Percentiles rank a stretch among this genome's conserved stretches.
Evolutionary conservation across 352 stramenopile species (phyloP).

Genomic region (Phytophthora tentaculata): DNA sequence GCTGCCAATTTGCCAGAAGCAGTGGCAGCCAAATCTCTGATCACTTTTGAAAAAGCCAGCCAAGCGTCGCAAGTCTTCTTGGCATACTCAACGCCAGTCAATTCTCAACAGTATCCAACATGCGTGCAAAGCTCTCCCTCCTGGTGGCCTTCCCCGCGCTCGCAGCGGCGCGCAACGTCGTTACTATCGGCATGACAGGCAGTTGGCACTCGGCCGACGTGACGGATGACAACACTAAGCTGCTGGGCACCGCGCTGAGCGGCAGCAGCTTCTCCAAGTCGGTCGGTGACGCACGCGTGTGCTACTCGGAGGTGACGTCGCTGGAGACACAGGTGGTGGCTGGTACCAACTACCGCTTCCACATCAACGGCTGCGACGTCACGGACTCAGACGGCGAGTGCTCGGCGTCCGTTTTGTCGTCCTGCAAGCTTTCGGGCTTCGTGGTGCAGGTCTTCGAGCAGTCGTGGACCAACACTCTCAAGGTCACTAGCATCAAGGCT

Average conservation of each 20-base stretch:
- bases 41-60: conserved; percentile 37
- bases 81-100: conserved; percentile 11
- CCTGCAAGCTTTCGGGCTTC: conserved; percentile 43
- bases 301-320: conserved; percentile 42
- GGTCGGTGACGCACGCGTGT: conserved; percentile 50
- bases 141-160: conserved; percentile 23
- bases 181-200: conserved; percentile 33
- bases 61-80: neutral
- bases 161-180: conserved; percentile 18
- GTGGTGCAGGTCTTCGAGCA: conserved; percentile 65
- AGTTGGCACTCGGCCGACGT: conserved; percentile 34
- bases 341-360: conserved; percentile 80
- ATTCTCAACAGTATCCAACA: conserved; percentile 8
- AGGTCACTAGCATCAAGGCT: conserved; percentile 58
- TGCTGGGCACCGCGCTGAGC: conserved; percentile 40
- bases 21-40: conserved; percentile 18
- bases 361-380: conserved; percentile 59
- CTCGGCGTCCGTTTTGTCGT: conserved; percentile 26
- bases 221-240: conserved; percentile 29
- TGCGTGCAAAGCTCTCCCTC: conserved; percentile 23
- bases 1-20: neutral
- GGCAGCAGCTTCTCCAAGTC: conserved; percentile 32
- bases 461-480: conserved; percentile 64
- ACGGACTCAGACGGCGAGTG: conserved; percentile 49
- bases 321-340: conserved; percentile 72